Base-by-base conservation (phyloP, 768 basidiomycete species). In the Tulasnella sp. region DNA sequence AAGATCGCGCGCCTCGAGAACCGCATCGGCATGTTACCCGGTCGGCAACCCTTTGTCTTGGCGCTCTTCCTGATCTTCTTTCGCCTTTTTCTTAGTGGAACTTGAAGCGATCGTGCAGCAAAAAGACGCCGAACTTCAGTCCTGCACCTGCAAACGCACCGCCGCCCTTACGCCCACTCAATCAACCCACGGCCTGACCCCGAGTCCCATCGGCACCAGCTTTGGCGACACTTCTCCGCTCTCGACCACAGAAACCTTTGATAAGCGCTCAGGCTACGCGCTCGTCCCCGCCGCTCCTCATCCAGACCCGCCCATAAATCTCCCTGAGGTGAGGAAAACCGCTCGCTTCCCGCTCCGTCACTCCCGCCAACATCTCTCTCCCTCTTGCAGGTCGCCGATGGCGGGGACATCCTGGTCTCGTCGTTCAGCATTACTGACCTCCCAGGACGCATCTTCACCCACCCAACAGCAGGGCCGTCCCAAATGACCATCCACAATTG, bases 1-100 rank as follows among this genome's bases (percentile, higher is more conserved):
- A 80, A 75, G 50, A 74, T 74, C 34, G 34, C 28, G 6, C 40
- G 74, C 14, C 79, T 80, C 2, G 79, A 80, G 44, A 46, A 7
- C 18, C 42, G 58, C 8, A 80, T 80, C 72, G 58, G 79, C 72
- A 75, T 20, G 44, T 46, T 14, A 31, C 28, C 34, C 64, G 31
- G 31, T 64, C n/a, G 28, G 31, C n/a, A 14, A 37, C 11, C n/a
- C 3, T 3, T 8, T 37, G 34, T 74, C 44, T 48, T 34, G 28
- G 74, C 79, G n/a, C 16, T 73, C 31, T 20, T 42, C n/a, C 37
- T 48, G 42, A 44, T 48, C 44, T 18, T 60, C 54, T 7, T 24
- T 22, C 14, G 11, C 75, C 4, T 5, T n/a, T 42, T 11, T 46
- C 73, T 37, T 37, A 80, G 79, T 16, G 42, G 72, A 75, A 34